Conservation (phyloP, 1,284 basidiomycete species). For the Ustilago crameri region DNA sequence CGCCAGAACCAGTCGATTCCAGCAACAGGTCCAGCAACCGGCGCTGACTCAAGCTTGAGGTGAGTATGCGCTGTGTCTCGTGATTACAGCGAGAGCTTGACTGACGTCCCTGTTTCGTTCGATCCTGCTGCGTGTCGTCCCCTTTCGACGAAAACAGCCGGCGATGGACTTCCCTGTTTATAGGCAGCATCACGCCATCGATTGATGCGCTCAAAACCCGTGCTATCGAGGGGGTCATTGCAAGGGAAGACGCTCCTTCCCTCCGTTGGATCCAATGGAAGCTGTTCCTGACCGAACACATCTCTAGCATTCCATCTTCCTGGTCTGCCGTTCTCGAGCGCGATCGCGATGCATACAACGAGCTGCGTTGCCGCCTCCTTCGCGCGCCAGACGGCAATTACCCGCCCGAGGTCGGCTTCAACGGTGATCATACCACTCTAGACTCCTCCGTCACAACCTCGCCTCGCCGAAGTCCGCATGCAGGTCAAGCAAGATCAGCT, state of each 20-base stretch:
- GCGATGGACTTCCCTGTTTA: constrained; percentile 19
- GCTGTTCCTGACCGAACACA: constrained; percentile 38
- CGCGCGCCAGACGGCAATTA: constrained; percentile 53
- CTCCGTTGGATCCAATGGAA: constrained; percentile 54
- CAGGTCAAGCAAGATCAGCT: neutral
- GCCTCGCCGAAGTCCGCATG: neutral
- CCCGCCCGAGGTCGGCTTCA: constrained; percentile 48
- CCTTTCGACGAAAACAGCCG: neutral
- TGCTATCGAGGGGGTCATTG: constrained; percentile 23
- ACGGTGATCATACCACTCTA: constrained; percentile 22
- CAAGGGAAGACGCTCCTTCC: constrained; percentile 14
- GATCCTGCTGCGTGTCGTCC: neutral
- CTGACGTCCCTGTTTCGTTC: neutral
- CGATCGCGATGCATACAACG: constrained; percentile 44
- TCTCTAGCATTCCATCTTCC: constrained; percentile 44
- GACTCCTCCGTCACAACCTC: constrained; percentile 5
- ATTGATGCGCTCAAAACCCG: constrained; percentile 26
- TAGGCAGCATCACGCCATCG: constrained; percentile 6
- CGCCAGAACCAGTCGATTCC: neutral
- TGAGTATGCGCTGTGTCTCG: neutral
- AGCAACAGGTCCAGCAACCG: neutral
- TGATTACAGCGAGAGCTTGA: neutral
- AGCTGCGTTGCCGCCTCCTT: constrained; percentile 34
- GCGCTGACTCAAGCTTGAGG: constrained; percentile 13
- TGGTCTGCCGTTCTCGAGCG: constrained; percentile 34